phyloP scores from a whole-genome alignment of 805 yeast species.

The Candida tallmaniae region DNA sequence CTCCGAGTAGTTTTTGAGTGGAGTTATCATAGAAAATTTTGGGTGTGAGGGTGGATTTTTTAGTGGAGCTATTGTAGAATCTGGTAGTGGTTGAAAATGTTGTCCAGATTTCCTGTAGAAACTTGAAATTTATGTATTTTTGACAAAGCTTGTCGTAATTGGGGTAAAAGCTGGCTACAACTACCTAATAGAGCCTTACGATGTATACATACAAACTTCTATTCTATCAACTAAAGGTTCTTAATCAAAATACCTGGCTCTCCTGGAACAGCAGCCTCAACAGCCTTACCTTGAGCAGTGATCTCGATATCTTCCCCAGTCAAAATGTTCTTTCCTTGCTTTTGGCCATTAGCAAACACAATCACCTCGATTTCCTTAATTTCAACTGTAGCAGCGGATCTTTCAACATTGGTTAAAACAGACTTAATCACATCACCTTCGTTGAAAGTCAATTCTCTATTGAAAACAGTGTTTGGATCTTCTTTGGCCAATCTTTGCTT shows the following conservation, averaged over 20 bases:
- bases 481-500: slow-evolving; percentile 75
- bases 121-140: no score
- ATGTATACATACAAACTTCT: not conserved
- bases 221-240: slow-evolving; percentile 38
- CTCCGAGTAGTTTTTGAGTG: no score
- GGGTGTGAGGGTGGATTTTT: no score
- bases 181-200: no score
- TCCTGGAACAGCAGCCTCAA: slow-evolving; percentile 89
- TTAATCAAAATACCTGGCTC: slow-evolving; percentile 79
- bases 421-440: slow-evolving; percentile 65
- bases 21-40: no score
- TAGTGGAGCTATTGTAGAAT: no score
- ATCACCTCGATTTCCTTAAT: slow-evolving; percentile 58
- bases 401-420: slow-evolving; percentile 52
- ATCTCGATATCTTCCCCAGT: slow-evolving; percentile 70
- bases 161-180: not conserved
- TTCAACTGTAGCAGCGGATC: slow-evolving; percentile 54
- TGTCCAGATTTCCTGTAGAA: no score
- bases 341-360: slow-evolving; percentile 58
- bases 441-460: slow-evolving; percentile 80
- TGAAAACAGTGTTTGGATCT: slow-evolving; percentile 74
- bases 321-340: slow-evolving; percentile 57
- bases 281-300: slow-evolving; percentile 58
- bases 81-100: no score
- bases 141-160: not conserved